Conservation (phyloP, 345 rosid genomes). For the Trapa incisa region DNA sequence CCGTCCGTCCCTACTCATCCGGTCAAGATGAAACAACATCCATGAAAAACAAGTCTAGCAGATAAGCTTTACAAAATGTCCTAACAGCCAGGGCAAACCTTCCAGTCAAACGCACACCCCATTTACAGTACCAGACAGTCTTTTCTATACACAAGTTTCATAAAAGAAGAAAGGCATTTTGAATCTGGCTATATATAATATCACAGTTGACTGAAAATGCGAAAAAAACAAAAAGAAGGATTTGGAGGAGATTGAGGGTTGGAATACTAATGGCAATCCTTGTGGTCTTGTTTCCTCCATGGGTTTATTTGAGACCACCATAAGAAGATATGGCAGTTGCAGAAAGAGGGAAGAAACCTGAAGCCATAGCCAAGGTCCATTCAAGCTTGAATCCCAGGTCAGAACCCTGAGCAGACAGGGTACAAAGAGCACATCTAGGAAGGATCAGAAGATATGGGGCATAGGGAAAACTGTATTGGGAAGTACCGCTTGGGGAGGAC, state of each 20-base stretch:
- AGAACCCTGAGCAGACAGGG: background rate
- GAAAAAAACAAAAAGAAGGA: too few species aligned
- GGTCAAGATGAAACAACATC: too few species aligned
- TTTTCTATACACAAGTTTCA: too few species aligned
- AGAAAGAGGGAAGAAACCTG: background rate
- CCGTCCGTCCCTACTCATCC: too few species aligned
- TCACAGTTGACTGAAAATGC: too few species aligned
- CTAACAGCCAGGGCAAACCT: too few species aligned
- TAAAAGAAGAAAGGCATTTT: too few species aligned
- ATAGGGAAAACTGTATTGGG: conserved; percentile 34
- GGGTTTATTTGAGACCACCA: background rate
- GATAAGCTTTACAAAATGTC: too few species aligned
- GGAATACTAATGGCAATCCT: background rate
- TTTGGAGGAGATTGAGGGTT: background rate
- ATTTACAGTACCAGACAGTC: too few species aligned
- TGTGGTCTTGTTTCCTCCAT: background rate
- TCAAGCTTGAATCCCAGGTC: background rate
- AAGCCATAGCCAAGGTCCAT: background rate
- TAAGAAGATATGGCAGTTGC: background rate
- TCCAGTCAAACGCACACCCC: too few species aligned
- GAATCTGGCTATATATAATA: too few species aligned
- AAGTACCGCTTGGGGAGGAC: conserved; percentile 61
- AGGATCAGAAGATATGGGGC: conserved; percentile 23
- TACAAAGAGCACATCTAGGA: background rate
- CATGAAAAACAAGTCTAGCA: too few species aligned